Evolutionary conservation across 139 green algal species (phyloP), one percentile per base, ranked within the genome.

Genomic region (Eudorina sp.): DNA sequence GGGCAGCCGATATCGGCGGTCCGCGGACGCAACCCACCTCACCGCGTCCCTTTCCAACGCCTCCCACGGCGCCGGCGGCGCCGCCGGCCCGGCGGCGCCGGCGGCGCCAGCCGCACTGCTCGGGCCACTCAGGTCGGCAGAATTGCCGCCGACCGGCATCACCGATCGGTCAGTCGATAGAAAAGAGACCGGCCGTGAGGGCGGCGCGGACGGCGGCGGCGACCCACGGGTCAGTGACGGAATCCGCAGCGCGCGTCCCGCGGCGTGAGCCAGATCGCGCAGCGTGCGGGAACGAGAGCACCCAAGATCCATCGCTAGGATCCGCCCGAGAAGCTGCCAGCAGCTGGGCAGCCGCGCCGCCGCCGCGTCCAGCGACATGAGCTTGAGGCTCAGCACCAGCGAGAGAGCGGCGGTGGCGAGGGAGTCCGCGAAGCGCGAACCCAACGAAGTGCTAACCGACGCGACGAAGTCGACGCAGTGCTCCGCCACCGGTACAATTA

Each of bases 251-350:
- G 9, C 36, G 14, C 36, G 66, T 2, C 66, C 66, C 2, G 66
- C 66, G 34, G 66, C 34, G 34, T 75, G 66, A 31, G 66, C 36
- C 66, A 75, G 66, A 45, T 75, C 66, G 9, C 66, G 66, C 38
- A 75, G 9, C 19, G 36, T 46, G 19, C 66, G 66, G 9, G 66
- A 46, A 29, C 66, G 29, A 2, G 66, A 29, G 66, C 34, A 75
- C 31, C 66, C 66, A 19, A 75, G 34, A 46, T 75, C 66, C 66
- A 75, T 75, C 13, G 66, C 66, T 18, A 75, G 34, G 31, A 75
- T 46, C 6, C 66, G 66, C 21, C 34, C 66, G 19, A 75, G 34
- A 21, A 75, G 66, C 66, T 75, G 66, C 66, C 66, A 75, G 66
- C 66, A 75, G 14, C 66, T 75, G 66, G 66, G 36, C 66, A 75